Evolutionary conservation across 768 basidiomycete genomes (phyloP).

Genomic region (Pleurotus tuoliensis): DNA sequence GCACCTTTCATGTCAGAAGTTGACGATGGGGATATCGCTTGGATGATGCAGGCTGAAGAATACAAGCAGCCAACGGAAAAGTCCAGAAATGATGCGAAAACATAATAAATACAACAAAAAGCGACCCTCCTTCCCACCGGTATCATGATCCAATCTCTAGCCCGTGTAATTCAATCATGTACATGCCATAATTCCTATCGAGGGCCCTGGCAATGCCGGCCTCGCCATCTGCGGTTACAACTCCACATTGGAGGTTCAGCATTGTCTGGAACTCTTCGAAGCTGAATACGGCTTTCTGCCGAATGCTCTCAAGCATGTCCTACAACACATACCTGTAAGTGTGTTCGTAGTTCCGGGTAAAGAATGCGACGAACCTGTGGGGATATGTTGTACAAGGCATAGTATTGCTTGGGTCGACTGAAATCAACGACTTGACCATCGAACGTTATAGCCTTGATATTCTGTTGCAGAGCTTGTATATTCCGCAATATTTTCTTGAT

Average conservation of each 20-base stretch:
- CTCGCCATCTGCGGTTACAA: conserved; percentile 58
- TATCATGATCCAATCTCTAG: conserved; percentile 55
- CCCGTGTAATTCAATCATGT: conserved; percentile 87
- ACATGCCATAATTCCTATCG: conserved; percentile 80
- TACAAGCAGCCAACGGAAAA: conserved; percentile 13
- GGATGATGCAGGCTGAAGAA: conserved; percentile 25
- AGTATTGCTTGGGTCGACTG: conserved; percentile 75
- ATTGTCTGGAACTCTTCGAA: conserved; percentile 95
- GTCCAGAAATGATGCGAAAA: neutral
- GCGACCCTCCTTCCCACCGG: conserved; percentile 7
- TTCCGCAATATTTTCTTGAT: conserved; percentile 86
- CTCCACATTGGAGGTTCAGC: conserved; percentile 84
- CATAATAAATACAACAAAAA: conserved; percentile 8
- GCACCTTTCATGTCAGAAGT: conserved; percentile 23
- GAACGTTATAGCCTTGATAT: conserved; percentile 71
- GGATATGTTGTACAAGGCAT: conserved; percentile 67
- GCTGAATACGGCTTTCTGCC: conserved; percentile 58
- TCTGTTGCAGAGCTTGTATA: conserved; percentile 88
- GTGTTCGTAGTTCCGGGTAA: neutral
- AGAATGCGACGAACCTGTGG: conserved; percentile 57
- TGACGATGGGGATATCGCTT: conserved; percentile 27
- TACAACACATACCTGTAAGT: conserved; percentile 22
- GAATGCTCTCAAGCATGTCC: conserved; percentile 76
- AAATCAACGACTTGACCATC: conserved; percentile 64
- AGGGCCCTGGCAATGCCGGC: conserved; percentile 45